Evolutionary conservation across 73 alveolate species (phyloP), one percentile per base, ranked within the genome.

Genomic region (Paramecium octaurelia): DNA sequence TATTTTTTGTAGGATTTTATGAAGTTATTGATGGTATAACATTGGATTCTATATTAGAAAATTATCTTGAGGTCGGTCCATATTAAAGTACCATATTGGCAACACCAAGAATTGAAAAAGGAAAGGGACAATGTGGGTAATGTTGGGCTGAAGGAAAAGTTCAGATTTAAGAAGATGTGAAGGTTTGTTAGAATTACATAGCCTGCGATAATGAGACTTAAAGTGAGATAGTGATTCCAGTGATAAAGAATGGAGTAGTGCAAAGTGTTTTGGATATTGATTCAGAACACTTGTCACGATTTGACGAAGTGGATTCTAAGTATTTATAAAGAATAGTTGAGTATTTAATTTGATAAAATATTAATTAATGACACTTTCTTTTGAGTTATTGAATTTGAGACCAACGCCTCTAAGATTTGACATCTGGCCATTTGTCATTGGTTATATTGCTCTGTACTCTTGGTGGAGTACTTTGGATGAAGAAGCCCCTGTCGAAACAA

Each of bases 201-300:
- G 96, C 96, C 5, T 93, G 96, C 75, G 96, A 93, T 88, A 48
- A 85, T 58, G 96, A 86, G 21, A 86, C 96, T 8, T 6, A 88
- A 27, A 93, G 96, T 93, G 96, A 93, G 38, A 71, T 93, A 14
- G 96, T 93, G 4, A 34, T 93, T 16, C 96, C 96, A 40, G 96
- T 93, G 21, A 40, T 93, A 60, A 71, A 57, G 23, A 73, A 60
- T 36, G 94, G 85, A n/a, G 96, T 86, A 3, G 96, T 93, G 8
- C 24, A 27, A 10, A 89, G 94, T 24, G 96, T 93, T 46, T 75
- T 93, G 12, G 96, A 93, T 57, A 75, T 93, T 14, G 96, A 93
- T 70, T 60, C 92, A 38, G 95, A 57, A 29, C 75, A 70, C 18
- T 18, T 80, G 18, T 48, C 70, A 24, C 54, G 89, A 48, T 91